Evolutionary conservation across 2,329 filamentous ascomycete species (phyloP).

Genomic region (Xylariaceae sp.): DNA sequence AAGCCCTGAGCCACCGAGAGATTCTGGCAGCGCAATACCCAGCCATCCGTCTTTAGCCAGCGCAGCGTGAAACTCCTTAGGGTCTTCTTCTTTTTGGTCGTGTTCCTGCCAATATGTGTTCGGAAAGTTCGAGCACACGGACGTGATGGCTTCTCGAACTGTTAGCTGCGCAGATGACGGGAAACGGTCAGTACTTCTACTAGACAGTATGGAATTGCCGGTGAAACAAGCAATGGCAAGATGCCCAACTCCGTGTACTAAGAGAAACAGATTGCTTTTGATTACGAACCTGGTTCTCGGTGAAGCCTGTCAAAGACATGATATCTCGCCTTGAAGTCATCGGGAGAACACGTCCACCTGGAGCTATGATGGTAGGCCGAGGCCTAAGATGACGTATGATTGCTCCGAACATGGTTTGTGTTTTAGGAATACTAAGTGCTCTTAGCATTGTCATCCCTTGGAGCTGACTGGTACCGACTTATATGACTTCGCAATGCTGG

Average conservation of each 20-base stretch:
- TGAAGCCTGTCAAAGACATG: conserved; percentile 73
- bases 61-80: conserved; percentile 71
- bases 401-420: conserved; percentile 13
- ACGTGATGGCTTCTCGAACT: conserved; percentile 67
- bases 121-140: conserved; percentile 68
- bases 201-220: no score
- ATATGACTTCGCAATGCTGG: neutral
- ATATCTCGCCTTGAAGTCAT: conserved; percentile 39
- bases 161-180: conserved; percentile 40
- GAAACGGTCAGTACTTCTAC: no score
- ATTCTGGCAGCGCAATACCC: conserved; percentile 74
- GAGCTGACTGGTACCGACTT: neutral
- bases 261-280: no score
- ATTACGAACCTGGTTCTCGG: conserved; percentile 57
- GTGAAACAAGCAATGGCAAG: no score
- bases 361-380: neutral
- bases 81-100: conserved; percentile 69
- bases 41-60: conserved; percentile 76
- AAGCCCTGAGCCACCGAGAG: conserved; percentile 70
- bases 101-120: conserved; percentile 75
- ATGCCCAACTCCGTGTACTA: no score
- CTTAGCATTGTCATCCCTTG: no score
- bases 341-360: conserved; percentile 33
- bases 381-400: conserved; percentile 5
- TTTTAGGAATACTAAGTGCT: no score